These are phyloP conservation scores for Salvia rosmarinus DNA, from an alignment of 257 asterid genomes.

Conservation along the genomic window DNA sequence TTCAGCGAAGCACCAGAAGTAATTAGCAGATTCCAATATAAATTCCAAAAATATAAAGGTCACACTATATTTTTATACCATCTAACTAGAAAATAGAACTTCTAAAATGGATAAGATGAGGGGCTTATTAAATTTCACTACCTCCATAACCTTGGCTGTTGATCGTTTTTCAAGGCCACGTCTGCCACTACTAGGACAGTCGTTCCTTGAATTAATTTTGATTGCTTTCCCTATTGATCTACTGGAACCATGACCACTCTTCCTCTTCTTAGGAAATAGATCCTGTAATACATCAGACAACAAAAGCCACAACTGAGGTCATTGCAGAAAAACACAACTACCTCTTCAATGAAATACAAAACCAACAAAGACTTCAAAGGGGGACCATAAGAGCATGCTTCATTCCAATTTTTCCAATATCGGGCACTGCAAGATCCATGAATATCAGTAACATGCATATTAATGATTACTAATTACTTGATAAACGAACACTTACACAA, in stretches of 20 bases:
- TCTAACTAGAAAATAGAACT: slow-evolving; percentile 8
- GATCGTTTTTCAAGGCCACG: slow-evolving; percentile 35
- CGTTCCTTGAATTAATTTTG: slow-evolving; percentile 30
- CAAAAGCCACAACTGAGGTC: slow-evolving; percentile 9
- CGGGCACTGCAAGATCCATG: slow-evolving; percentile 18
- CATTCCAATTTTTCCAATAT: slow-evolving; percentile 18
- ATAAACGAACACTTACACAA: background rate
- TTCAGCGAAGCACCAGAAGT: slow-evolving; percentile 4
- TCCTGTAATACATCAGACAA: slow-evolving; percentile 33
- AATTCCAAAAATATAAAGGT: background rate
- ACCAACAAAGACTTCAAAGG: slow-evolving; percentile 14
- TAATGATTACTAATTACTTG: background rate
- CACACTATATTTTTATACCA: background rate
- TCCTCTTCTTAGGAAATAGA: slow-evolving; percentile 39
- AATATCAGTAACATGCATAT: slow-evolving; percentile 8
- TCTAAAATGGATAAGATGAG: slow-evolving; percentile 1
- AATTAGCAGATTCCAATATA: background rate
- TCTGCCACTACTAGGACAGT: slow-evolving; percentile 40
- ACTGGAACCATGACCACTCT: slow-evolving; percentile 33
- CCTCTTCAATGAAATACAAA: slow-evolving; percentile 12
- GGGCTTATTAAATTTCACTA: slow-evolving; percentile 30
- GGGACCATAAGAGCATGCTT: slow-evolving; percentile 10
- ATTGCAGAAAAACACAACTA: slow-evolving; percentile 13
- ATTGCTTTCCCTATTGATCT: slow-evolving; percentile 39
- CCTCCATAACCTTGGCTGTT: slow-evolving; percentile 41